Evolutionary conservation across 1,284 basidiomycete species (phyloP), one percentile per base, ranked within the genome.

Genomic region (Tylopilus orsonianus): DNA sequence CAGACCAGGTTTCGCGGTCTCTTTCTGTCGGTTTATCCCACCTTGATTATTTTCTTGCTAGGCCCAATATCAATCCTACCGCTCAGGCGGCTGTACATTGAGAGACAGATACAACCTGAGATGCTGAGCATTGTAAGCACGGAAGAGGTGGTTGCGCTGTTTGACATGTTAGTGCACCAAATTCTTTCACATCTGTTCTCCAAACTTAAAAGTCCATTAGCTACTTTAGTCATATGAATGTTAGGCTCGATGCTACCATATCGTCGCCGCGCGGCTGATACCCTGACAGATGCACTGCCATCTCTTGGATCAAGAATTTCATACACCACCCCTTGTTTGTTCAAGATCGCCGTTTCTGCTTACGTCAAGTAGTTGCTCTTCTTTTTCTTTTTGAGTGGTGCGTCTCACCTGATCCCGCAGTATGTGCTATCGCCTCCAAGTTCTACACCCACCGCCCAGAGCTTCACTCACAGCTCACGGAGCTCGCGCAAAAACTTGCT

Each of bases 381-480:
- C 37, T 35, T n/a, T 34, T 23, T 13, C 19, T 20, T 20, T 26
- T 24, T 23, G 32, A 37, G 23, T n/a, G 37, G 27, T 38, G 39
- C 53, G 46, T 47, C 41, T 51, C 32, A 55, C 37, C 30, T 35
- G 6, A 30, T 32, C 32, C 4, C 26, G 3, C 58, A 93, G 89
- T 99, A 53, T 98, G 94, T 66, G 89, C 96, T 2, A 90, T 97
- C 46, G 87, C 97, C 2, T 86, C 91, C 57, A 89, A 93, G 63
- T 97, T 93, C 70, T 96, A 97, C 67, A 77, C 80, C 2, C 77
- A 80, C 39, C 85, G 90, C 34, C 86, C 90, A 0, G 94, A 97
- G 32, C 76, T 98, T 18, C 90, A 97, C 58, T 71, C 80, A 10
- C 81, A 82, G 49, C 79, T 97, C 38, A 83, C 91, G 2, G 87